Evolutionary conservation across 106 monocot genomes (phyloP), one percentile per base, ranked within the genome.

Genomic region (Alisma plantagoaquatica): DNA sequence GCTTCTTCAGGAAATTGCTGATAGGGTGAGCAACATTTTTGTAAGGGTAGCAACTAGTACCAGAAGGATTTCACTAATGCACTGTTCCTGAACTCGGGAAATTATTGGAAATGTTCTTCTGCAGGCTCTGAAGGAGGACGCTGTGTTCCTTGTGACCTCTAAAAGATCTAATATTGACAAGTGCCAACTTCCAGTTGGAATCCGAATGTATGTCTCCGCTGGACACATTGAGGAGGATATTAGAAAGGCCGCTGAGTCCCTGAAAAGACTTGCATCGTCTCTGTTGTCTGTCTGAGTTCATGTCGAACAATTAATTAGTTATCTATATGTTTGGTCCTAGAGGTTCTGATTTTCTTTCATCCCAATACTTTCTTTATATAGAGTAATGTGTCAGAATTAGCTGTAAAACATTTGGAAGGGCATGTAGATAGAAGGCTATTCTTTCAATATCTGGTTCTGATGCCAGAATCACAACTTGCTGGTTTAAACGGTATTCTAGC

Each of bases 111-210:
- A 25, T 46, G 12, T 17, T 46, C 3, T 17, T 27, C 15, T 27
- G 44, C 65, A 70, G 74, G 67, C 62, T n/a, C 51, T 83, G 54
- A 54, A 74, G 59, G 77, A 83, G 56, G 74, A 77, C 38, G 65
- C 65, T 10, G 73, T 83, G 46, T 70, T 77, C 41, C 46, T 77
- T 29, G 77, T 70, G 53, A 67, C 77, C 10, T 67, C 70, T 29
- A 83, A 83, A 53, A 73, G 63, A 51, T 83, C 82, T 3, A 35
- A 22, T 48, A 48, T 83, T 61, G 82, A 83, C 43, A 73, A 70
- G 42, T 83, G 77, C 58, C 57, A 31, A 16, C 82, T 77, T 53
- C 77, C 77, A 7, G 28, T 77, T 1, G 77, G 82, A 31, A 62
- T 83, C 31, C 48, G 82, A 22, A 17, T 77, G 26, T 74, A 74